Percentiles rank a stretch among this genome's conserved stretches.
These are phyloP conservation scores for Nemania serpens DNA, from an alignment of 2,329 filamentous ascomycete species.

Conservation along the genomic window DNA sequence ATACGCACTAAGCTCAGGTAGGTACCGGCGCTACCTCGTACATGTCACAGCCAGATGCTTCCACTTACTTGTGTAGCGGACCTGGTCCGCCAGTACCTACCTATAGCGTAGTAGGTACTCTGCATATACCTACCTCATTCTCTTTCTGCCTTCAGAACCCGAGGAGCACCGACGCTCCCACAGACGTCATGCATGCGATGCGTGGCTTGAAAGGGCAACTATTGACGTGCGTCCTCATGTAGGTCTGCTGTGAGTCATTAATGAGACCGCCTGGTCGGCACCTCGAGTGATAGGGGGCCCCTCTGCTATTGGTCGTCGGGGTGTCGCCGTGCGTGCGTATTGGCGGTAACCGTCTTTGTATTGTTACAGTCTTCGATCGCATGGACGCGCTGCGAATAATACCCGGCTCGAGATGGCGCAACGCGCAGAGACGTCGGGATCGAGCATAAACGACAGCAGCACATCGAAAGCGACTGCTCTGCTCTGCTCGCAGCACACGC, in stretches of 20 bases:
- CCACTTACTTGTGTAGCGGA: neutral
- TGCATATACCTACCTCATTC: neutral
- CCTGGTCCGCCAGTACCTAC: no score
- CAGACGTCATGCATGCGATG: conserved; percentile 34
- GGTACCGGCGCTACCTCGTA: neutral
- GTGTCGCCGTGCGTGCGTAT: conserved; percentile 9
- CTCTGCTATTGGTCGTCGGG: conserved; percentile 16
- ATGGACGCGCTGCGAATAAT: conserved; percentile 17
- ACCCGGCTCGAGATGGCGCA: conserved; percentile 31
- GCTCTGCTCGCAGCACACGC: conserved; percentile 1
- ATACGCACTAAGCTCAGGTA: neutral
- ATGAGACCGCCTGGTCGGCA: conserved; percentile 13
- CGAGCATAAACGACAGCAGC: conserved; percentile 18
- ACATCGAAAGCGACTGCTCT: no score
- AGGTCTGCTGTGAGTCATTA: conserved; percentile 39
- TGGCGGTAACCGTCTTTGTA: neutral
- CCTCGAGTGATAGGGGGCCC: conserved; percentile 14
- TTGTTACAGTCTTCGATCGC: neutral
- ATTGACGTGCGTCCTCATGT: conserved; percentile 33
- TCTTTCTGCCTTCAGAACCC: neutral
- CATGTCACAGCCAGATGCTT: no score
- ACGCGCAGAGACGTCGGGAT: conserved; percentile 18
- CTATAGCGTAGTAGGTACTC: neutral
- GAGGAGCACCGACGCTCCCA: conserved; percentile 11
- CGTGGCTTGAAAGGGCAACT: conserved; percentile 27